Evolutionary conservation across 2,329 filamentous ascomycete genomes (phyloP), one percentile per base, ranked within the genome.

Genomic region (Fusarium sp.): DNA sequence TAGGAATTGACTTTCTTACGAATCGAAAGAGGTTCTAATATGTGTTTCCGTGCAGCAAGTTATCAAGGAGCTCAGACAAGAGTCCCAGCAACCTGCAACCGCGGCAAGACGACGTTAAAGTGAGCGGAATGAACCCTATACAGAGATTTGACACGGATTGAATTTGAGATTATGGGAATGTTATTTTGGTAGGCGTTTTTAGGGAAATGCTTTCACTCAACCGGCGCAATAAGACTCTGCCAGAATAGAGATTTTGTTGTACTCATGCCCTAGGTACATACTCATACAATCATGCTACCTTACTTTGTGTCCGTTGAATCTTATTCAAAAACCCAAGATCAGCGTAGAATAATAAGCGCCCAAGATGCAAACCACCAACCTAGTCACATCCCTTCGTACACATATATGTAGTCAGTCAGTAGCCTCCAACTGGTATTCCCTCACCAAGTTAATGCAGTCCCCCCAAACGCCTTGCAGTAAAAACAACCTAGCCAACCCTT

Each of bases 31-130:
- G 22, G 22, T 42, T 34, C 58, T 62, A 15, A 71, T 26, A 7
- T 24, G 8, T 26, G 26, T 26, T n/a, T 20, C 4, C 9, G 11
- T 44, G 44, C 48, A 91, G 89, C 86, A 86, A 78, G 88, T 90
- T 44, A 86, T 91, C 64, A 89, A 89, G 78, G 89, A 90, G 76
- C 82, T 91, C 60, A 84, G 89, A 36, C 87, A 87, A 70, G 88
- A 90, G 69, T 87, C 86, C 17, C 87, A 89, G 71, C 85, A 85
- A 61, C 80, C 85, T 58, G 39, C 81, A 26, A 77, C 81, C 20
- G 81, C 81, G 8, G 72, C 78, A 32, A 72, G 76, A 44, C 62
- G 71, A 7, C 78, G 78, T 28, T 73, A 17, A 76, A 81, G 71
- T 22, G 30, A n/a, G 24, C 68, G 30, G 14, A 24, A 30, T 51